Percentiles rank a stretch among this genome's conserved stretches.
These are phyloP conservation scores for Exophiala viscosa DNA, from an alignment of 2,329 filamentous ascomycete species.

Conservation along the genomic window DNA sequence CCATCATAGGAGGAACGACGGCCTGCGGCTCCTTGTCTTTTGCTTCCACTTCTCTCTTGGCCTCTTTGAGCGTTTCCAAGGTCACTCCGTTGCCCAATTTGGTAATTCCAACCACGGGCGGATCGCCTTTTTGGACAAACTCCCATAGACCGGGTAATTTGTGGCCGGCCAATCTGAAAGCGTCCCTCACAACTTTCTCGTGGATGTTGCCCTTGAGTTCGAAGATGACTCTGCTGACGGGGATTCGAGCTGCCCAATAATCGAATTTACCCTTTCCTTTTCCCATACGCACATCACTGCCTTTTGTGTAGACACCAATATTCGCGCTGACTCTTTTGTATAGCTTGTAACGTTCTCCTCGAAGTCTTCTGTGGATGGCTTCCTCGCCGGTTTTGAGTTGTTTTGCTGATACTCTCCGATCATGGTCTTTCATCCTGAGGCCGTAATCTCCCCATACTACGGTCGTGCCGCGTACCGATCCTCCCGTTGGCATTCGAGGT, in stretches of 20 bases:
- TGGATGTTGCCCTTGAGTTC: conserved; percentile 89
- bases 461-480: conserved; percentile 86
- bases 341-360: conserved; percentile 86
- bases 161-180: conserved; percentile 87
- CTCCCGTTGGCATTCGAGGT: conserved; percentile 82
- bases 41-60: conserved; percentile 62
- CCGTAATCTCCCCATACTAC: conserved; percentile 97
- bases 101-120: conserved; percentile 85
- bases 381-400: conserved; percentile 90
- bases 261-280: conserved; percentile 98
- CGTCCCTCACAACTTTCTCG: conserved; percentile 90
- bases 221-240: conserved; percentile 87
- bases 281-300: conserved; percentile 98
- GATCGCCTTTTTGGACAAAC: conserved; percentile 88
- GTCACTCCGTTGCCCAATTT: conserved; percentile 80
- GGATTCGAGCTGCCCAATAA: conserved; percentile 87
- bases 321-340: conserved; percentile 91
- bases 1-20: conserved; percentile 31
- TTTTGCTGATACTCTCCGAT: conserved; percentile 80
- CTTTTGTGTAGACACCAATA: conserved; percentile 90
- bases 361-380: conserved; percentile 80
- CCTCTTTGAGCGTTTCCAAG: conserved; percentile 75
- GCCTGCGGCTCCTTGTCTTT: conserved; percentile 28
- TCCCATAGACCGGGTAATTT: conserved; percentile 87
- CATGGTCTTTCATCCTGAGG: conserved; percentile 86